Base-by-base conservation (phyloP, 306 rosid species). In the Vigna hirtella region DNA sequence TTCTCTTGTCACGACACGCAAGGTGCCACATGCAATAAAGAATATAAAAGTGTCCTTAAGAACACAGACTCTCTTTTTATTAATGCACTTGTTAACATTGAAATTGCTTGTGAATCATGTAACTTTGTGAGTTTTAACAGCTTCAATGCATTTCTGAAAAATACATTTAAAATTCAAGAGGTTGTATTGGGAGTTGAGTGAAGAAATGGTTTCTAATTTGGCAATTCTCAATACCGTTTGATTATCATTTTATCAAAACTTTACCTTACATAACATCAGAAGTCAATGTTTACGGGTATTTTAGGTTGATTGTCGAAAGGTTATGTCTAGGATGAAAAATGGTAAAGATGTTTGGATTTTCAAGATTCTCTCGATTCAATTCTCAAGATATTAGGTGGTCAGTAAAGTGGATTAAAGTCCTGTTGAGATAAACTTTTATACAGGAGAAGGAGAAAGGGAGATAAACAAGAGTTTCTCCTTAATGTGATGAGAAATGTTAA, bases 11-110 rank as follows among this genome's bases (percentile, higher is more conserved):
- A 42, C 10, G 66, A 83, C 84, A 73, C 82, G 58, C 76, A 49
- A 4, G 57, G 24, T 72, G 42, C 38, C 22, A 73, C 85, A 83
- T 87, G 88, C 84, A 83, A 47, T 6, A n/a, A 11, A 52, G n/a
- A 40, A 6, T 16, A 3, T 16, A 2, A 32, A 62, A 62, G 24
- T 12, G 14, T 59, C 42, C n/a, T 5, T 6, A 62, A 28, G 17
- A 30, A 32, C 67, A 62, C 42, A 4, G 6, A 1, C 24, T 59
- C 38, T 28, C 42, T 36, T 12, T 59, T 14, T 30, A 26, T 61
- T 10, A 61, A 28, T 4, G 15, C 43, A 14, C 42, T 15, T 24
- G 6, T 57, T 57, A 26, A 26, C 24, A 22, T 32, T 28, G 6
- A 22, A 20, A 18, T 9, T 56, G 24, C 2, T 0, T 56, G 62